Evolutionary conservation across 1,284 basidiomycete genomes (phyloP).

Genomic region (Microbotryum intermedium): DNA sequence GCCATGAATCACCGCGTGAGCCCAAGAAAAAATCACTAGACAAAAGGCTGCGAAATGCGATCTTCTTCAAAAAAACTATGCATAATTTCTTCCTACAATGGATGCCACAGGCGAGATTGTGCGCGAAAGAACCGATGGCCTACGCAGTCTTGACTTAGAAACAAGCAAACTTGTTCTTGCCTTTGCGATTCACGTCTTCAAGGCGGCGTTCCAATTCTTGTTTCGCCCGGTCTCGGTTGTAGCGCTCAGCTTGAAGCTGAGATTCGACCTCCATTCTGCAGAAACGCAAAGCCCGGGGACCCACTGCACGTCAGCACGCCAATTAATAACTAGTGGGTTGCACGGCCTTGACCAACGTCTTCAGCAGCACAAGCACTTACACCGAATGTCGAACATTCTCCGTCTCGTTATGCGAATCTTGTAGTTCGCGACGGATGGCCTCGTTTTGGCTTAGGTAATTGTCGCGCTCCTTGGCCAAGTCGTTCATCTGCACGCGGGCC

Average conservation of each 20-base stretch:
- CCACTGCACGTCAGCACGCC: too few species aligned
- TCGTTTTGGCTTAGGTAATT: slow-evolving; percentile 56
- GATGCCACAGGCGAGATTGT: too few species aligned
- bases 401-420: slow-evolving; percentile 66
- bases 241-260: slow-evolving; percentile 68
- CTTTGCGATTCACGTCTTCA: slow-evolving; percentile 58
- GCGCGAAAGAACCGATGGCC: too few species aligned
- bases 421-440: slow-evolving; percentile 49
- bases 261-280: slow-evolving; percentile 49
- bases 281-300: not conserved
- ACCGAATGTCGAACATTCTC: slow-evolving; percentile 65
- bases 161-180: slow-evolving; percentile 37
- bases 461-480: slow-evolving; percentile 74
- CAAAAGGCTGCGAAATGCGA: too few species aligned
- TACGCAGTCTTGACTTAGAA: too few species aligned
- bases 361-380: not conserved
- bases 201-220: slow-evolving; percentile 73
- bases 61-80: too few species aligned
- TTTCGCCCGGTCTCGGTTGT: slow-evolving; percentile 68
- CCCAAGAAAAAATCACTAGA: too few species aligned
- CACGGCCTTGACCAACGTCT: not conserved
- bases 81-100: too few species aligned
- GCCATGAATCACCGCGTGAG: too few species aligned
- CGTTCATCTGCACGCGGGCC: slow-evolving; percentile 78
- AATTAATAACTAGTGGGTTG: not conserved